Evolutionary conservation across 2,329 filamentous ascomycete species (phyloP), one percentile per base, ranked within the genome.

Genomic region (Aspergillus tamarii): DNA sequence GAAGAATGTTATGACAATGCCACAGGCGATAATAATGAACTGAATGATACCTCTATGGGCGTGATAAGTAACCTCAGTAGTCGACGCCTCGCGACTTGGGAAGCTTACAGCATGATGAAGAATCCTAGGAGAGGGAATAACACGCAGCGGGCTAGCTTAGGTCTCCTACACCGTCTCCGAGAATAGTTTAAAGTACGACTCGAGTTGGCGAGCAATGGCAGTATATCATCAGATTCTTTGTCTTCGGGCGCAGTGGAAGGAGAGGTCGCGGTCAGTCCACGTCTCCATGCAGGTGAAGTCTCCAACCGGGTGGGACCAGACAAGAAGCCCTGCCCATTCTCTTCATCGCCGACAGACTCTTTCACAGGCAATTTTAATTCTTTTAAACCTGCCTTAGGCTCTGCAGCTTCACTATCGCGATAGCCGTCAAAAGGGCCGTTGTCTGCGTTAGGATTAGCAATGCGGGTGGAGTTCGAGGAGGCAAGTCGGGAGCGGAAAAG

Each of bases 1-100:
- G 64, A 82, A 80, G 69, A 81, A 80, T 0, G 78, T 73, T 6
- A 78, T 67, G 23, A 76, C 67, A 32, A 82, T 73, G 57, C 76
- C 76, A 61, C 72, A 77, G 48, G 75, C 65, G 9, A 82, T 71
- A 12, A 73, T 72, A 58, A 82, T 70, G 46, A 80, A 76, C 60
- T 82, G 79, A 34, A 81, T 65, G 48, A 81, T 60, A 41, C 80
- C 80, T 61, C 79, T 81, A 61, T 34, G 26, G 14, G 7, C 28
- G 28, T 50, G 14, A 43, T 67, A 16, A 69, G 63, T 28, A 50
- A 43, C 1, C 28, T 30, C 34, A 23, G 21, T 41, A 5, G 19
- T 32, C 23, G 34, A 21, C 28, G 10, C 8, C 4, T 52, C 30
- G 55, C 3, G 39, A 28, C 11, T 34, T 10, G 21, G 54, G 45